A percentile compares a stretch with the other conserved stretches of the same genome.
Evolutionary conservation across 1,284 basidiomycete genomes (phyloP).

Genomic region (Pholiota adiposa): DNA sequence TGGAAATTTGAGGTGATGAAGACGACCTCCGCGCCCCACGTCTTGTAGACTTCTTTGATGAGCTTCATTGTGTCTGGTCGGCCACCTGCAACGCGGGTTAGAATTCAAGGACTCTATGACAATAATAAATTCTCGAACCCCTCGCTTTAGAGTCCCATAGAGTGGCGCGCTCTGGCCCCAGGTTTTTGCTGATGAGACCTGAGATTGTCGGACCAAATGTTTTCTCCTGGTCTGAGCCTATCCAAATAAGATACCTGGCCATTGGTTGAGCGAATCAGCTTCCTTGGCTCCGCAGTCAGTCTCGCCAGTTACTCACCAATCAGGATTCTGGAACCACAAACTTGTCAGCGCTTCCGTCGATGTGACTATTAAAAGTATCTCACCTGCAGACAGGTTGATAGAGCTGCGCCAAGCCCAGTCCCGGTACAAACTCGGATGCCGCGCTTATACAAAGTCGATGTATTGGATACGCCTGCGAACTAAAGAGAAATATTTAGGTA

Average conservation of each 20-base stretch:
- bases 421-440: constrained; percentile 84
- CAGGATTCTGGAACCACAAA: constrained; percentile 47
- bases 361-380: constrained; percentile 15
- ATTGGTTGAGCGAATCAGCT: not conserved
- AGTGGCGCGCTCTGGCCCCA: constrained; percentile 58
- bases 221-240: constrained; percentile 78
- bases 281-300: not conserved
- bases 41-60: constrained; percentile 45
- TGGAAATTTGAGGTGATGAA: constrained; percentile 69
- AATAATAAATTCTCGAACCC: constrained; percentile 39
- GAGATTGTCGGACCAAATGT: constrained; percentile 82
- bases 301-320: constrained; percentile 49
- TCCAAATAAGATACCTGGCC: constrained; percentile 68
- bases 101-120: not conserved
- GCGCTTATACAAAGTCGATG: constrained; percentile 73
- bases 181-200: constrained; percentile 61
- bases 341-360: not conserved
- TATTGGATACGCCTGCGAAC: constrained; percentile 82
- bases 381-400: constrained; percentile 77
- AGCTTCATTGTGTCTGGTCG: constrained; percentile 52
- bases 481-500: constrained; percentile 22
- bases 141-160: constrained; percentile 68
- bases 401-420: constrained; percentile 80
- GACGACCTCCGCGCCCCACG: constrained; percentile 58
- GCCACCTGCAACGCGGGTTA: constrained; percentile 34